A percentile compares a stretch with the other conserved stretches of the same genome.
Conservation (phyloP, 2,329 filamentous ascomycete species). For the Penicillium thymicola region DNA sequence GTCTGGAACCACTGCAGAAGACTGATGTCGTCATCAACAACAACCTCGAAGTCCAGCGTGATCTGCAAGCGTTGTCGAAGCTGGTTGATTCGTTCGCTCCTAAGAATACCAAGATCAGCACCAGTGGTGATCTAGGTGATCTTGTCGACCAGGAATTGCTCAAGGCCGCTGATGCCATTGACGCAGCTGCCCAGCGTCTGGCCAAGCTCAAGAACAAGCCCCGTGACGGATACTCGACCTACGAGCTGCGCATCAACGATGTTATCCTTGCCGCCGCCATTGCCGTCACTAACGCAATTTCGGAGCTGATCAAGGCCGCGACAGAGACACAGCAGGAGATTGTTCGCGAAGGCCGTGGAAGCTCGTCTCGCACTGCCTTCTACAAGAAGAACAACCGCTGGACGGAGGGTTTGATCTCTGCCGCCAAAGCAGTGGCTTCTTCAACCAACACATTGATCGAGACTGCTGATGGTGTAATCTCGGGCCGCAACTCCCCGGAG, state of each 20-base stretch:
- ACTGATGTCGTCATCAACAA: constrained; percentile 96
- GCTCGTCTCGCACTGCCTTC: constrained; percentile 83
- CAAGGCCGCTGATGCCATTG: constrained; percentile 93
- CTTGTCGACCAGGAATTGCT: constrained; percentile 87
- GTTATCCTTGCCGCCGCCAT: constrained; percentile 89
- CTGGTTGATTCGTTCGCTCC: constrained; percentile 88
- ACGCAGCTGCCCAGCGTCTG: constrained; percentile 82
- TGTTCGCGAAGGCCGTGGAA: constrained; percentile 85
- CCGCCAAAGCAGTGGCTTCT: constrained; percentile 89
- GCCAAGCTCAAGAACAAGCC: constrained; percentile 94
- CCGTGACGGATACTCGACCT: constrained; percentile 91
- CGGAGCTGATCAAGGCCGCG: constrained; percentile 89
- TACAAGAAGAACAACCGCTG: constrained; percentile 99
- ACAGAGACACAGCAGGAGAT: constrained; percentile 94
- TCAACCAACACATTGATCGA: constrained; percentile 97
- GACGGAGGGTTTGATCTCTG: constrained; percentile 96
- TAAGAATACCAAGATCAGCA: constrained; percentile 75
- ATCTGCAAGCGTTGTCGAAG: constrained; percentile 90
- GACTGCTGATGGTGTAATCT: constrained; percentile 93
- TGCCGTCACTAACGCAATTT: constrained; percentile 90
- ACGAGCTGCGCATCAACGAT: constrained; percentile 94
- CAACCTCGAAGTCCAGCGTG: constrained; percentile 93
- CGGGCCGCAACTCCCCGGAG: constrained; percentile 86
- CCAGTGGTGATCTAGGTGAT: constrained; percentile 82
- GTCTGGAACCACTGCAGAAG: constrained; percentile 85